Percentiles rank a stretch among this genome's conserved stretches.
Conservation (phyloP, 2,329 filamentous ascomycete species). For the Parastagonospora nodorum region DNA sequence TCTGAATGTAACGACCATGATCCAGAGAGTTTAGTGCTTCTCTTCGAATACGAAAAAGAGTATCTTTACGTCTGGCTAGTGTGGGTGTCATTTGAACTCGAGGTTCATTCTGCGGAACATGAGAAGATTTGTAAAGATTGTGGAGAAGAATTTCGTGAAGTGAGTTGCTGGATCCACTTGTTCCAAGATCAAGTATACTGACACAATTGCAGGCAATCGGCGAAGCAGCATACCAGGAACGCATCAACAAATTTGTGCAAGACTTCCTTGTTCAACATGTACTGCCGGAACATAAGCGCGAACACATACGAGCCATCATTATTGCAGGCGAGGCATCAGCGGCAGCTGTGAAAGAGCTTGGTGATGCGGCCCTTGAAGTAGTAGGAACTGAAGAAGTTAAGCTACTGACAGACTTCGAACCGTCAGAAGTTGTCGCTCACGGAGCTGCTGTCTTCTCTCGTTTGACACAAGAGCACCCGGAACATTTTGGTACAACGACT, state of each 20-base stretch:
- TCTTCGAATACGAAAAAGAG: conserved; percentile 1
- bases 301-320: conserved; percentile 3
- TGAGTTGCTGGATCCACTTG: no score
- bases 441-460: conserved; percentile 1
- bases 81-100: background rate
- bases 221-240: background rate
- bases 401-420: background rate
- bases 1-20: background rate
- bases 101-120: background rate
- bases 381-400: background rate
- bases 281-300: background rate
- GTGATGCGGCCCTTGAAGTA: background rate
- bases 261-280: background rate
- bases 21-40: background rate
- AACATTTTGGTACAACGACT: background rate
- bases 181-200: no score
- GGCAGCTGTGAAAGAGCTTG: background rate
- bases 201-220: background rate
- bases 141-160: conserved; percentile 1
- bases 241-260: background rate
- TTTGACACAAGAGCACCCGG: background rate
- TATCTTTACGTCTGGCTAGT: conserved; percentile 1
- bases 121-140: conserved; percentile 1
- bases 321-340: conserved; percentile 2
- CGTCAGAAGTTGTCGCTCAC: conserved; percentile 3